Evolutionary conservation across 345 rosid species (phyloP).

Genomic region (Eucalyptus pumila): DNA sequence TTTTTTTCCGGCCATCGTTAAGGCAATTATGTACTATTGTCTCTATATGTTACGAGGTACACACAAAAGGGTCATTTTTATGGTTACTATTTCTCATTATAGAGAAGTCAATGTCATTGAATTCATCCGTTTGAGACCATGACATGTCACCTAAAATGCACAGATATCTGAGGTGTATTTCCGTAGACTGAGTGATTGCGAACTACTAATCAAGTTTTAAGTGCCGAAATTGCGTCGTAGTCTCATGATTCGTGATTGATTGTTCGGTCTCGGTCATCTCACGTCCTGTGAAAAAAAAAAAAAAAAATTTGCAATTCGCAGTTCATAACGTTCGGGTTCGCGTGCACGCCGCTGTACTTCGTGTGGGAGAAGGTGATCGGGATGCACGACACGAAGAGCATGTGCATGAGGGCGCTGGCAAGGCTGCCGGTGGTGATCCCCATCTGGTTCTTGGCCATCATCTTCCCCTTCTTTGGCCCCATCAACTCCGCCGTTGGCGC

Average conservation of each 20-base stretch:
- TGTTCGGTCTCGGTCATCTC: not conserved
- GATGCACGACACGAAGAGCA: slow-evolving; percentile 91
- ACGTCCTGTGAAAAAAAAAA: not conserved
- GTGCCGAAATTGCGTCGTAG: rapidly evolving
- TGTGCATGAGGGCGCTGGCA: slow-evolving; percentile 77
- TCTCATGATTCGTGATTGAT: not conserved
- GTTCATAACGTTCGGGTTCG: slow-evolving; percentile 98
- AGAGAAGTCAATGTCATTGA: not conserved
- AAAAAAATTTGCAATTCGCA: slow-evolving; percentile 3
- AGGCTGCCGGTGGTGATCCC: slow-evolving; percentile 94
- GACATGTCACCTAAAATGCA: not conserved
- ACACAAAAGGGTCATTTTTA: not conserved
- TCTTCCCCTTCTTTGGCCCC: slow-evolving; percentile 98
- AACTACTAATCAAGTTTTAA: not conserved
- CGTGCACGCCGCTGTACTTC: slow-evolving; percentile 95
- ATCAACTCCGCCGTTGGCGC: slow-evolving; percentile 98
- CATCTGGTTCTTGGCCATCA: slow-evolving; percentile 94
- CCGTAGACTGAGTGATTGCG: not conserved
- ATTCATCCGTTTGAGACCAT: not conserved
- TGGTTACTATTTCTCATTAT: not conserved
- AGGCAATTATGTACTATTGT: not conserved
- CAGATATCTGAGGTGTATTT: not conserved
- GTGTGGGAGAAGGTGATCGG: slow-evolving; percentile 99
- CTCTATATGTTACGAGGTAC: not conserved
- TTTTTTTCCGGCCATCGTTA: not conserved